These are phyloP conservation scores for Ceratocystis smalleyi DNA, from an alignment of 2,329 filamentous ascomycete species.

Conservation along the genomic window DNA sequence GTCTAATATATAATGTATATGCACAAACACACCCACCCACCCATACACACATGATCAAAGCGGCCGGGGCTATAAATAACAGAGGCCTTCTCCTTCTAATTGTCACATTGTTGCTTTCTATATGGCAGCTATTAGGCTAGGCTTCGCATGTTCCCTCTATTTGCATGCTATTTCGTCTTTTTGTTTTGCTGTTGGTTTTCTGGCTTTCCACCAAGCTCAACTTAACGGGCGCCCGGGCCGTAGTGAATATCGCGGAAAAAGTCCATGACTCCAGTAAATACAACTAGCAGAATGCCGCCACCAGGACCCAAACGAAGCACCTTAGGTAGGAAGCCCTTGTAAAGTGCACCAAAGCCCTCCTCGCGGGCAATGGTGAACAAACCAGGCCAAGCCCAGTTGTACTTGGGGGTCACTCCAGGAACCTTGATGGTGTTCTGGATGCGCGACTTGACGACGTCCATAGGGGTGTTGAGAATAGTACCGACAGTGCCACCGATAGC, in stretches of 20 bases:
- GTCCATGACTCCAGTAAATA: constrained; percentile 80
- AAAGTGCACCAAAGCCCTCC: constrained; percentile 80
- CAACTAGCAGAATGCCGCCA: constrained; percentile 60
- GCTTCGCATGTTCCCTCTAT: constrained; percentile 3
- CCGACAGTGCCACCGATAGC: constrained; percentile 73
- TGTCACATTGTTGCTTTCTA: constrained; percentile 9
- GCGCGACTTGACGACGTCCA: constrained; percentile 95
- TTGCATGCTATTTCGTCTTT: neutral
- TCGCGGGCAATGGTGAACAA: constrained; percentile 77
- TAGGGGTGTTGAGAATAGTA: constrained; percentile 84
- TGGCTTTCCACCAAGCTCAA: neutral
- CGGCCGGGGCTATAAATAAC: neutral
- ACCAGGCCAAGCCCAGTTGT: constrained; percentile 95
- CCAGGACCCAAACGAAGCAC: constrained; percentile 42
- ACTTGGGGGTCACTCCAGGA: constrained; percentile 71
- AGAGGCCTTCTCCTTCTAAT: neutral
- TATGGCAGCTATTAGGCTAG: constrained; percentile 9
- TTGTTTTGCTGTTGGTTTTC: neutral
- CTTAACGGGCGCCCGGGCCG: constrained; percentile 13
- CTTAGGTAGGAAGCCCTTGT: constrained; percentile 97
- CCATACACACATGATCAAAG: neutral
- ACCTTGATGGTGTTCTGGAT: constrained; percentile 89
- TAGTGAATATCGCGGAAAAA: constrained; percentile 59
- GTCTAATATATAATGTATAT: too few species aligned
- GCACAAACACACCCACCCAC: neutral